Percentiles rank a stretch among this genome's conserved stretches.
phyloP scores from a whole-genome alignment of 495 filamentous ascomycete species.

The Neurospora sp. region DNA sequence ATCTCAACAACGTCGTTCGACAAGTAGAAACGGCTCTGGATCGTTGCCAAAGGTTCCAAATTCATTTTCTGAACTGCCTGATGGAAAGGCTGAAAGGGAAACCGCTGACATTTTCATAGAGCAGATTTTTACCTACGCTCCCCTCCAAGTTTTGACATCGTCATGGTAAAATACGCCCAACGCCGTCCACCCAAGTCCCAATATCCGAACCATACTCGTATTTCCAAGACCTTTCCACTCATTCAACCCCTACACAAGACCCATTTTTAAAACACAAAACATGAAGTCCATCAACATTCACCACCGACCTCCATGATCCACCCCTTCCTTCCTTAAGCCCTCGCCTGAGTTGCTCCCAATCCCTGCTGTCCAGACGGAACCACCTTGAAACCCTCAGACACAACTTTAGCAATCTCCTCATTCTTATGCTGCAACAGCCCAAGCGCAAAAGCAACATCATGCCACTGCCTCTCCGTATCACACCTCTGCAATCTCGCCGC shows the following conservation, averaged over 20 bases:
- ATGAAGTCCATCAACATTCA: not conserved
- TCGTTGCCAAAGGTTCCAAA: not conserved
- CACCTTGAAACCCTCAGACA: slow-evolving; percentile 77
- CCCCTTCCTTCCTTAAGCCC: not conserved
- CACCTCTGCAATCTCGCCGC: slow-evolving; percentile 78
- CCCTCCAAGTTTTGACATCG: not conserved
- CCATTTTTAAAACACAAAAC: not conserved
- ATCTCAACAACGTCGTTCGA: not conserved
- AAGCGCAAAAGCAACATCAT: slow-evolving; percentile 86
- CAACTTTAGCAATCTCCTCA: slow-evolving; percentile 82
- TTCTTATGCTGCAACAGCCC: slow-evolving; percentile 92
- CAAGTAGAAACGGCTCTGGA: not conserved
- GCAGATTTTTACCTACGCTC: not conserved
- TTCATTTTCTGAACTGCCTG: not conserved
- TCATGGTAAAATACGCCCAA: not conserved
- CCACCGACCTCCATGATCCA: not conserved
- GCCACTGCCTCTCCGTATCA: slow-evolving; percentile 92
- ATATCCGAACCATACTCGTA: not conserved
- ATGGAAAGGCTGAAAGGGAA: not conserved
- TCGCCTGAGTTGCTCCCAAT: not conserved
- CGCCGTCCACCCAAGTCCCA: not conserved
- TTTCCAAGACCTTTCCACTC: not conserved
- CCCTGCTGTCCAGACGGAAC: slow-evolving; percentile 42
- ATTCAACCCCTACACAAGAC: not conserved
- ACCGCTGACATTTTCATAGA: not conserved